Evolutionary conservation across 495 filamentous ascomycete species (phyloP).

Genomic region (Aspergillus cristatus): DNA sequence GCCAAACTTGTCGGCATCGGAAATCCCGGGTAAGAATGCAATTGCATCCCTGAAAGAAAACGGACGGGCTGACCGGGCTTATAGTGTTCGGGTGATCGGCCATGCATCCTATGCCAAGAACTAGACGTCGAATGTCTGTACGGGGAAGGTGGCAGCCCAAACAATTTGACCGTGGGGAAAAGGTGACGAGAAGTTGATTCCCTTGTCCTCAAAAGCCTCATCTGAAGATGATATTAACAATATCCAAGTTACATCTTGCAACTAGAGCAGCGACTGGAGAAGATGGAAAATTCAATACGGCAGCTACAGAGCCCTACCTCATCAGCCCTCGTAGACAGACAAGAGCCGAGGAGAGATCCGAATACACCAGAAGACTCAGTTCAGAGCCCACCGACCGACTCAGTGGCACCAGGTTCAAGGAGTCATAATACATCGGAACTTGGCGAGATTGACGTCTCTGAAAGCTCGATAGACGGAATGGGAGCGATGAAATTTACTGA

Average conservation of each 20-base stretch:
- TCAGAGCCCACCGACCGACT: not conserved
- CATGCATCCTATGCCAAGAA: conserved; percentile 34
- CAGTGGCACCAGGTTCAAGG: conserved; percentile 12
- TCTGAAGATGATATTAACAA: too few relatives aligned
- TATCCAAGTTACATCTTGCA: too few relatives aligned
- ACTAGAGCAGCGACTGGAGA: too few relatives aligned
- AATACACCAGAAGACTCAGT: not conserved
- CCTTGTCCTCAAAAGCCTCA: not conserved
- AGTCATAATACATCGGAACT: too few relatives aligned
- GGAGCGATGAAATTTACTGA: conserved; percentile 29
- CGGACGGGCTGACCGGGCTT: not conserved
- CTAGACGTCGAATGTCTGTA: conserved; percentile 40
- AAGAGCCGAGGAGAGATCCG: too few relatives aligned
- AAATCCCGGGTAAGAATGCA: conserved; percentile 32
- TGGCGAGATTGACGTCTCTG: too few relatives aligned
- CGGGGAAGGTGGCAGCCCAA: conserved; percentile 22
- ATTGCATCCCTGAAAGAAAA: conserved; percentile 5
- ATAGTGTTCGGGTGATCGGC: conserved; percentile 12
- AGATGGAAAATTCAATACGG: too few relatives aligned
- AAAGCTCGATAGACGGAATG: conserved; percentile 35
- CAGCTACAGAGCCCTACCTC: too few relatives aligned
- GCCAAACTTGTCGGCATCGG: conserved; percentile 33
- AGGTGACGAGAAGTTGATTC: conserved; percentile 20
- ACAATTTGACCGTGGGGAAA: conserved; percentile 38
- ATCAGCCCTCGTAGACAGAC: too few relatives aligned